Evolutionary conservation across 495 filamentous ascomycete species (phyloP), one percentile per base, ranked within the genome.

Genomic region (Talaromyces stipitatus): DNA sequence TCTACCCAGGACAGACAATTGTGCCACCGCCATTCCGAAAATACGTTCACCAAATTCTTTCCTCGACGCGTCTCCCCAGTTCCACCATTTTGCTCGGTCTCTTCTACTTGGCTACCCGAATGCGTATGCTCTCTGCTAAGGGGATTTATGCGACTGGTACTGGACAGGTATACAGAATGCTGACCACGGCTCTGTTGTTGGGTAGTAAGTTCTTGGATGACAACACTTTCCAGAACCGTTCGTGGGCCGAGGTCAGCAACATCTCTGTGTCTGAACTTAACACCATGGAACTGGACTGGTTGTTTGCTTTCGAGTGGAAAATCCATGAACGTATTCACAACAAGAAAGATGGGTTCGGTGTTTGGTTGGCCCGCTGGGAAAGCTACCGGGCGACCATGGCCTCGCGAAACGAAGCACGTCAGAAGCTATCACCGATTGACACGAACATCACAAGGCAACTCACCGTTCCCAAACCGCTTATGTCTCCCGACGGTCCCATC

Each of bases 201-300:
- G 94, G 92, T 52, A 97, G 92, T 78, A 99, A 99, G 73, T 99
- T 99, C 65, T 71, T 97, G 55, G 94, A 99, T 66, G 94, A 99
- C 71, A 97, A 97, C 72, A 99, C 94, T 14, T 99, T 97, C 72
- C 91, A 97, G 78, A 99, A 97, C 74, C 89, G 92, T 54, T 97
- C 95, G 6, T 99, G 94, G 94, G 88, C 95, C 3, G 95, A 99
- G 66, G 94, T 99, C 23, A 97, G 91, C 72, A 90, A 88, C 56
- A 96, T 99, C 59, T 71, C 86, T 20, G 91, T 99, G 22, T 61
- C 77, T 23, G 92, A 97, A 62, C 77, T 99, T 64, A 97, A 97
- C 74, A 79, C 78, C 58, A 78, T 97, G 75, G 94, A 99, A 74
- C 82, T 85, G 62, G 89, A 96, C 64, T 99, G 94, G 94, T 79